Evolutionary conservation across 1,284 basidiomycete genomes (phyloP).

Genomic region (Sporisorium sorghi): DNA sequence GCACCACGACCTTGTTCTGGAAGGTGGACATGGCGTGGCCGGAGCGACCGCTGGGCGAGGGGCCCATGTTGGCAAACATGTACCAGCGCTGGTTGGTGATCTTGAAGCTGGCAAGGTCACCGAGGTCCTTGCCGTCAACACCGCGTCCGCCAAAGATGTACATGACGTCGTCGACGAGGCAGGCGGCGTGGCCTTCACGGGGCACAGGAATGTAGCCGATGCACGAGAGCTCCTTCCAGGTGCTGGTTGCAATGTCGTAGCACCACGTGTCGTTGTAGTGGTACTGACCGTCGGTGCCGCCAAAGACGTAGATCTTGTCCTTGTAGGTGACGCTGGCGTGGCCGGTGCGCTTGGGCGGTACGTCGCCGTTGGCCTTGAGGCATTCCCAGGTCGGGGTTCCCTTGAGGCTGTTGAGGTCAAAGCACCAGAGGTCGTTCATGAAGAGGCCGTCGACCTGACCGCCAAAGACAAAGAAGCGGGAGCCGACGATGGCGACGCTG

Average conservation of each 20-base stretch:
- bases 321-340: conserved; percentile 88
- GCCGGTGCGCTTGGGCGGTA: conserved; percentile 89
- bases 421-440: conserved; percentile 94
- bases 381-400: conserved; percentile 75
- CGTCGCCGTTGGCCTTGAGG: conserved; percentile 76
- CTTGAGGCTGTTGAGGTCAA: conserved; percentile 78
- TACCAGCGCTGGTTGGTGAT: conserved; percentile 86
- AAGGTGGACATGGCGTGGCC: conserved; percentile 95
- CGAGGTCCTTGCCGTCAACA: conserved; percentile 94
- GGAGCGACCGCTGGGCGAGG: conserved; percentile 86
- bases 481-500: conserved; percentile 90
- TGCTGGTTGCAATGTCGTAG: conserved; percentile 84
- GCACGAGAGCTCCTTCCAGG: conserved; percentile 93
- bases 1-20: conserved; percentile 87
- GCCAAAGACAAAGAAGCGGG: conserved; percentile 93
- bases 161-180: conserved; percentile 96
- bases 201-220: conserved; percentile 98
- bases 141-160: conserved; percentile 98
- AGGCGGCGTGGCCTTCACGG: conserved; percentile 94
- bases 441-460: conserved; percentile 89
- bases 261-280: conserved; percentile 99
- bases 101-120: conserved; percentile 95
- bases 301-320: conserved; percentile 88
- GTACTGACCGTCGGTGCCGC: conserved; percentile 96
- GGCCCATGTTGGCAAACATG: conserved; percentile 99